Conservation (phyloP, 306 rosid genomes). For the Rosa chinensis region DNA sequence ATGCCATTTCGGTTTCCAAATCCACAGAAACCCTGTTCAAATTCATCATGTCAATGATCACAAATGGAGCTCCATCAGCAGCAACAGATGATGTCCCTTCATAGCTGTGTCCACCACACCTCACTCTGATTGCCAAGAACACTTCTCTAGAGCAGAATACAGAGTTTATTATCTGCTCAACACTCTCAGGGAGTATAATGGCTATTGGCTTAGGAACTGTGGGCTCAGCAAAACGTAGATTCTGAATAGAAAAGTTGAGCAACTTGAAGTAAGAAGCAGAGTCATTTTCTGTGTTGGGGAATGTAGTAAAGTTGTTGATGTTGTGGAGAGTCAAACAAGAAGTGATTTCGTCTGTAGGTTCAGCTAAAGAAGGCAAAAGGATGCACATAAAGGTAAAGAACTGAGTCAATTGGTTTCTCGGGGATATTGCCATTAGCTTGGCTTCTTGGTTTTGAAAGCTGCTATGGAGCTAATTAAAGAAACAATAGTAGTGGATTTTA, state of each 20-base stretch:
- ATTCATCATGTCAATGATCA: conserved; percentile 75
- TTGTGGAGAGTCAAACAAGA: conserved; percentile 50
- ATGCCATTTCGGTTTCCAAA: conserved; percentile 51
- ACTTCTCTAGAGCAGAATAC: conserved; percentile 47
- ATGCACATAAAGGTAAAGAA: conserved; percentile 27
- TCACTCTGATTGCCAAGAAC: conserved; percentile 42
- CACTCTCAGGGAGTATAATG: conserved; percentile 59
- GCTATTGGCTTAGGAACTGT: conserved; percentile 54
- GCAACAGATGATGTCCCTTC: conserved; percentile 74
- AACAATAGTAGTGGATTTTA: conserved; percentile 17
- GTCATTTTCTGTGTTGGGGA: conserved; percentile 33
- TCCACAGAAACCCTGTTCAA: conserved; percentile 55
- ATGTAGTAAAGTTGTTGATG: conserved; percentile 55
- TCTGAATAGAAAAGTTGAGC: conserved; percentile 70
- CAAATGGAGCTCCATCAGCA: conserved; percentile 43
- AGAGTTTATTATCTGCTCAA: conserved; percentile 43
- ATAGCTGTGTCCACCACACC: conserved; percentile 82
- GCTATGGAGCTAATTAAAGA: conserved; percentile 10
- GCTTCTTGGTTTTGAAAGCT: conserved; percentile 31
- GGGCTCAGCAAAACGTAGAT: conserved; percentile 51
- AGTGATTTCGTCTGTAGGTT: conserved; percentile 23
- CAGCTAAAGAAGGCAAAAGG: conserved; percentile 28
- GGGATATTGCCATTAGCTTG: conserved; percentile 25
- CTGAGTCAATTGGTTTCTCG: conserved; percentile 13
- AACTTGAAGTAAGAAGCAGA: conserved; percentile 45